These are phyloP conservation scores for Plenodomus lindquistii DNA, from an alignment of 2,329 filamentous ascomycete genomes.

Conservation along the genomic window DNA sequence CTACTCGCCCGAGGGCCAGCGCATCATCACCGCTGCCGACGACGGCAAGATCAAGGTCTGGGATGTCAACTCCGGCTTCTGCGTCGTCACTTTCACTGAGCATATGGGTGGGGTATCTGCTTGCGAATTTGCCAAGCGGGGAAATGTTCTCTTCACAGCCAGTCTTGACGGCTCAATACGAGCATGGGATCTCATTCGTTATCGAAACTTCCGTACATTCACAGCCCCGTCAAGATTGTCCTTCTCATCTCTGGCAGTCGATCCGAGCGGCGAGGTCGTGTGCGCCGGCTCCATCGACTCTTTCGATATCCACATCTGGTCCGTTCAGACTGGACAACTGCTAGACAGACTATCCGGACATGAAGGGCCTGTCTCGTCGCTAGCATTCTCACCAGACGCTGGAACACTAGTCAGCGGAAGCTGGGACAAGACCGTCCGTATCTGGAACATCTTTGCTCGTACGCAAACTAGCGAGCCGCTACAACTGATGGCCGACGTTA, in stretches of 20 bases:
- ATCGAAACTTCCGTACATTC: slow-evolving; percentile 96
- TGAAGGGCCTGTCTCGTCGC: slow-evolving; percentile 86
- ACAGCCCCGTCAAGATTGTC: slow-evolving; percentile 89
- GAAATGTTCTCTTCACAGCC: slow-evolving; percentile 93
- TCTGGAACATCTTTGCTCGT: slow-evolving; percentile 94
- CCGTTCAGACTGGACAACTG: slow-evolving; percentile 93
- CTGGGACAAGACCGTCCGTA: slow-evolving; percentile 93
- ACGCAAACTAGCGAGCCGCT: slow-evolving; percentile 95
- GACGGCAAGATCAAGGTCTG: slow-evolving; percentile 99
- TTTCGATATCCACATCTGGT: slow-evolving; percentile 98
- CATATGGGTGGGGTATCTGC: slow-evolving; percentile 93
- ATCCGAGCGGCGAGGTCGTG: slow-evolving; percentile 93
- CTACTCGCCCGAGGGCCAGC: slow-evolving; percentile 91
- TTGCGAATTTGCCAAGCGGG: slow-evolving; percentile 92
- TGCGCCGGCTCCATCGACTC: slow-evolving; percentile 94
- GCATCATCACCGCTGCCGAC: slow-evolving; percentile 90
- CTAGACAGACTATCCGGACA: slow-evolving; percentile 90
- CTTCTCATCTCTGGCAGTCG: slow-evolving; percentile 94
- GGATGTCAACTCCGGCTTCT: slow-evolving; percentile 96
- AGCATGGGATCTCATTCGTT: slow-evolving; percentile 94
- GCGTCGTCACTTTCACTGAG: slow-evolving; percentile 96
- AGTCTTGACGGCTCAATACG: slow-evolving; percentile 92
- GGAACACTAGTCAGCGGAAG: slow-evolving; percentile 84
- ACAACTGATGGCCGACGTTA: slow-evolving; percentile 87
- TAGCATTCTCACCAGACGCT: slow-evolving; percentile 88